A percentile compares a stretch with the other conserved stretches of the same genome.
Evolutionary conservation across 805 yeast species (phyloP).

Genomic region (Myxozyma geophila): DNA sequence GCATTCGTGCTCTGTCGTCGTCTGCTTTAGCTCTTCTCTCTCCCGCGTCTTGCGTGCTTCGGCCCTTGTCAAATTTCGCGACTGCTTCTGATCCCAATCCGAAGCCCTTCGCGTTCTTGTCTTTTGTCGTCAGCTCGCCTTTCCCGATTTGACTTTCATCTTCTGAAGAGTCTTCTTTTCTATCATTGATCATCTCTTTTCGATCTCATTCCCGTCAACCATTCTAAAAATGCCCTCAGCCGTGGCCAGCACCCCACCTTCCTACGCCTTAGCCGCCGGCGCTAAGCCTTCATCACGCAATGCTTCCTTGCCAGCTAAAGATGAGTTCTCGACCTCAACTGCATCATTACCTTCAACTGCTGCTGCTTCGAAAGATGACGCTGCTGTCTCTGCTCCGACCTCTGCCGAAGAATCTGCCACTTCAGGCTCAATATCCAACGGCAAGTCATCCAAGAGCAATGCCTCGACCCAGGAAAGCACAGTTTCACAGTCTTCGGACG

Average conservation of each 20-base stretch:
- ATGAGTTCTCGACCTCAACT: constrained; percentile 10
- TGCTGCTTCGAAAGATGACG: neutral
- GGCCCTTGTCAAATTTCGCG: constrained; percentile 17
- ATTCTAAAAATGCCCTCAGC: constrained; percentile 27
- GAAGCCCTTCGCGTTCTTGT: constrained; percentile 14
- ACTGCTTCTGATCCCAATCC: constrained; percentile 18
- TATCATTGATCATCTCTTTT: neutral
- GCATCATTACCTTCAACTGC: neutral
- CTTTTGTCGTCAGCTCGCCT: constrained; percentile 3
- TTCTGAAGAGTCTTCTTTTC: neutral
- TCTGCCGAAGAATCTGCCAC: neutral
- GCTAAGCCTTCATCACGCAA: constrained; percentile 39
- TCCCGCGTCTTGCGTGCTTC: constrained; percentile 13
- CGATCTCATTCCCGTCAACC: neutral
- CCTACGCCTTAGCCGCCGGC: constrained; percentile 37
- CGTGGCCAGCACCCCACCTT: constrained; percentile 26
- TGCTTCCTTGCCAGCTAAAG: constrained; percentile 36
- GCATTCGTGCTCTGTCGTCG: constrained; percentile 5
- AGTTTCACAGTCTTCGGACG: constrained; percentile 33
- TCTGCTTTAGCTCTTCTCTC: neutral
- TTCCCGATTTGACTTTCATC: neutral
- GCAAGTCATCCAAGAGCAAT: neutral
- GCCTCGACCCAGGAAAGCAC: neutral
- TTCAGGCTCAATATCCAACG: constrained; percentile 12
- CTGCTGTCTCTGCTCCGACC: neutral